A percentile compares a stretch with the other conserved stretches of the same genome.
phyloP scores from a whole-genome alignment of 2,329 filamentous ascomycete species.

The Cladorrhinum sp. region DNA sequence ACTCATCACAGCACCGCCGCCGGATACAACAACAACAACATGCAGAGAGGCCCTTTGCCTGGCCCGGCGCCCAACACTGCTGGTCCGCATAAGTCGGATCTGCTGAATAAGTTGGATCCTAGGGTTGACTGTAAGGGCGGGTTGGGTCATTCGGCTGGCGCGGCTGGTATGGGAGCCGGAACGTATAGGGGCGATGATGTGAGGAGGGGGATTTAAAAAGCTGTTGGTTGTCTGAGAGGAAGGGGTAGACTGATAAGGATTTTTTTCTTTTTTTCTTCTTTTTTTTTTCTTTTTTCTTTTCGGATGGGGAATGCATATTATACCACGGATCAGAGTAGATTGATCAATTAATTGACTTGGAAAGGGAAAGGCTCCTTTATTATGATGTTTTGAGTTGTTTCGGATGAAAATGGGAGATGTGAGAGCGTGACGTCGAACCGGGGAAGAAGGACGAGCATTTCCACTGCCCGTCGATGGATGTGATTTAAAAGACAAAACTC shows the following conservation, averaged over 20 bases:
- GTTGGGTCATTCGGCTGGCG: not conserved
- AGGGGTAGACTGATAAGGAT: not conserved
- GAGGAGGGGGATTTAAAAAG: not conserved
- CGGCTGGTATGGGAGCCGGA: not conserved
- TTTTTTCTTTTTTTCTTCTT: not conserved
- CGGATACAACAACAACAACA: too few relatives aligned
- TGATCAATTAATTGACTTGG: too few relatives aligned
- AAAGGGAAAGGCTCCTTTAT: too few relatives aligned
- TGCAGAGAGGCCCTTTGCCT: not conserved
- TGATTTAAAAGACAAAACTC: too few relatives aligned
- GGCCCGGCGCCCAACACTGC: conserved; percentile 38
- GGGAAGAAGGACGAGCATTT: too few relatives aligned
- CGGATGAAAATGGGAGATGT: too few relatives aligned
- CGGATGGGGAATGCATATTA: not conserved
- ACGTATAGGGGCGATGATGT: not conserved
- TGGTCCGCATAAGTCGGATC: conserved; percentile 40
- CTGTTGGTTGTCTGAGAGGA: not conserved
- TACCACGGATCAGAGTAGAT: not conserved
- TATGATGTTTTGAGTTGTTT: too few relatives aligned
- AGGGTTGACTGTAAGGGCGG: conserved; percentile 36
- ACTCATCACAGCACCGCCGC: too few relatives aligned
- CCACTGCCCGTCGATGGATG: too few relatives aligned
- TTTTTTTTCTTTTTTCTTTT: too few relatives aligned
- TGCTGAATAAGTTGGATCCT: conserved; percentile 43
- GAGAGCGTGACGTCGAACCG: too few relatives aligned